These are phyloP conservation scores for Grosmannia penicillata DNA, from an alignment of 2,329 filamentous ascomycete genomes.

Conservation along the genomic window DNA sequence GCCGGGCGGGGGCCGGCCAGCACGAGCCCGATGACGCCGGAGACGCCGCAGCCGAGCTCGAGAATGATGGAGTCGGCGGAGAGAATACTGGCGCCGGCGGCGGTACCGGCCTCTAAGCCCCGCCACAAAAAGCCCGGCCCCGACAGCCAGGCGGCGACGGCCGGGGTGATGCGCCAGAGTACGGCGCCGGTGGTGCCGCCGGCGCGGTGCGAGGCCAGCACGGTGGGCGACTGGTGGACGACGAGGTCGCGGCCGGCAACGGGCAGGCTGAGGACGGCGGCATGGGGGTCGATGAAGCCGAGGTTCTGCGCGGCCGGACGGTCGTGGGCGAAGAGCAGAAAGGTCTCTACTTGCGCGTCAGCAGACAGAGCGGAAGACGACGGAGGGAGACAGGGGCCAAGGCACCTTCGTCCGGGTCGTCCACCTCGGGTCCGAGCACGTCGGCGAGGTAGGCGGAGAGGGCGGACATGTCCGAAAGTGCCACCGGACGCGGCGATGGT, in stretches of 20 bases:
- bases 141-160: slow-evolving; percentile 68
- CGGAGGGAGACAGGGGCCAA: not conserved
- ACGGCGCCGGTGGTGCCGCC: slow-evolving; percentile 49
- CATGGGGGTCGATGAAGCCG: slow-evolving; percentile 68
- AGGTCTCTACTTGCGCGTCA: slow-evolving; percentile 62
- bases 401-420: slow-evolving; percentile 33
- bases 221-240: slow-evolving; percentile 69
- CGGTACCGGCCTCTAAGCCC: slow-evolving; percentile 14
- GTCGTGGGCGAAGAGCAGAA: slow-evolving; percentile 66
- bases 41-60: slow-evolving; percentile 81
- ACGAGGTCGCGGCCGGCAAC: slow-evolving; percentile 56
- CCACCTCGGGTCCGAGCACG: slow-evolving; percentile 26
- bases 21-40: slow-evolving; percentile 60
- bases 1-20: slow-evolving; percentile 32
- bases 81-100: slow-evolving; percentile 20
- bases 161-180: slow-evolving; percentile 80
- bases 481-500: too few species aligned
- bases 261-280: slow-evolving; percentile 44
- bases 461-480: too few species aligned
- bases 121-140: slow-evolving; percentile 37
- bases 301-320: slow-evolving; percentile 57
- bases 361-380: not conserved
- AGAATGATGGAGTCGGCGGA: slow-evolving; percentile 40
- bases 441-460: slow-evolving; percentile 2
- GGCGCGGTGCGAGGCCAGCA: slow-evolving; percentile 62